These are phyloP conservation scores for Hura crepitans DNA, from an alignment of 441 rosid genomes.

Conservation along the genomic window DNA sequence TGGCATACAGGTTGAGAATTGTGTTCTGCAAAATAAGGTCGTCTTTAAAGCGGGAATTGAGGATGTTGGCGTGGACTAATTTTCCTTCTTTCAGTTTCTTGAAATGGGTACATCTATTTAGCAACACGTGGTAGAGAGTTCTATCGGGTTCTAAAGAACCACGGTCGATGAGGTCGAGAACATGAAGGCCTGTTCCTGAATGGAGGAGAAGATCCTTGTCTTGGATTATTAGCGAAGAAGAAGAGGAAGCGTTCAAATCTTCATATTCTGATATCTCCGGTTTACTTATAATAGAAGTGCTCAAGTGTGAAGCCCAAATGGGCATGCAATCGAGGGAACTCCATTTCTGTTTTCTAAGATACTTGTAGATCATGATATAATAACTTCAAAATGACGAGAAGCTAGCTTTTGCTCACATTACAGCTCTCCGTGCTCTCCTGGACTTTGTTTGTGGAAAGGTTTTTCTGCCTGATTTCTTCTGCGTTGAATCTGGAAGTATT, in stretches of 20 bases:
- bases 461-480: no score
- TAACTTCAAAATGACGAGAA: background rate
- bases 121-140: constrained; percentile 33
- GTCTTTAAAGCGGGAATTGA: constrained; percentile 32
- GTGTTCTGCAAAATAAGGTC: constrained; percentile 57
- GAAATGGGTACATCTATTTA: constrained; percentile 38
- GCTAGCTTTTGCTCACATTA: background rate
- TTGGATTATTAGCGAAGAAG: constrained; percentile 20
- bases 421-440: no score
- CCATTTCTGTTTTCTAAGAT: no score
- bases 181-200: constrained; percentile 36
- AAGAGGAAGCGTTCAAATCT: background rate
- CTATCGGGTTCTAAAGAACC: constrained; percentile 35
- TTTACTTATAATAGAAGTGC: no score
- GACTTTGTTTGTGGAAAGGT: no score
- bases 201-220: constrained; percentile 32
- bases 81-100: constrained; percentile 33
- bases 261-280: no score
- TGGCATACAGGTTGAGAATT: constrained; percentile 43
- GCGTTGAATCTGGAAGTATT: no score
- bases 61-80: constrained; percentile 37
- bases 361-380: no score
- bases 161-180: constrained; percentile 40
- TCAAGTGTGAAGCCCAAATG: no score
- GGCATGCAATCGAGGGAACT: no score